Percentiles rank a stretch among this genome's conserved stretches.
Conservation (phyloP, 331 rosid genomes). For the Rosa hybrid region DNA sequence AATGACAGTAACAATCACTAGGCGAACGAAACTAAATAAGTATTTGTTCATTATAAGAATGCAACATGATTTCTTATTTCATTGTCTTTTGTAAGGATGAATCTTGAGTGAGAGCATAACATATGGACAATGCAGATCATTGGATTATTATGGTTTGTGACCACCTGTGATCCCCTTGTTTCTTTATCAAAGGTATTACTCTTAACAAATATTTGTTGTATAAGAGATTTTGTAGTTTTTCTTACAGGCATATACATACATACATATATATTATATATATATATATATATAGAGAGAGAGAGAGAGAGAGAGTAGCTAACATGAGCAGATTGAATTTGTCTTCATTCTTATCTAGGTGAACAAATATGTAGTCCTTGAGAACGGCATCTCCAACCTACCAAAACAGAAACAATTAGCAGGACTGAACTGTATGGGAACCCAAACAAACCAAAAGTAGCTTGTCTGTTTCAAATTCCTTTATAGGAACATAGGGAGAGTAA, state of each 20-base stretch:
- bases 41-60: background rate
- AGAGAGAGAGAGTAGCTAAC: conserved; percentile 44
- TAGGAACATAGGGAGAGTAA: conserved; percentile 3
- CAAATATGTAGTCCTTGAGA: conserved; percentile 68
- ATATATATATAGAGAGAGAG: background rate
- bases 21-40: background rate
- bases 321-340: conserved; percentile 93
- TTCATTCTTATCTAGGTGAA: conserved; percentile 75
- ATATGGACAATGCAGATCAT: background rate
- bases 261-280: background rate
- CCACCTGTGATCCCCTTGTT: background rate
- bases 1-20: background rate
- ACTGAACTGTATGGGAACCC: background rate
- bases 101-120: background rate
- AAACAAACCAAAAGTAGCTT: background rate
- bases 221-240: background rate
- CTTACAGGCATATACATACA: background rate
- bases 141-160: background rate
- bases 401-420: conserved; percentile 1
- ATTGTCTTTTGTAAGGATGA: background rate
- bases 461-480: conserved; percentile 7
- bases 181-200: background rate
- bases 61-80: background rate
- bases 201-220: background rate
- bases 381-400: conserved; percentile 76